Base-by-base conservation (phyloP, 2,329 filamentous ascomycete genomes). In the Passalora sequoiae region DNA sequence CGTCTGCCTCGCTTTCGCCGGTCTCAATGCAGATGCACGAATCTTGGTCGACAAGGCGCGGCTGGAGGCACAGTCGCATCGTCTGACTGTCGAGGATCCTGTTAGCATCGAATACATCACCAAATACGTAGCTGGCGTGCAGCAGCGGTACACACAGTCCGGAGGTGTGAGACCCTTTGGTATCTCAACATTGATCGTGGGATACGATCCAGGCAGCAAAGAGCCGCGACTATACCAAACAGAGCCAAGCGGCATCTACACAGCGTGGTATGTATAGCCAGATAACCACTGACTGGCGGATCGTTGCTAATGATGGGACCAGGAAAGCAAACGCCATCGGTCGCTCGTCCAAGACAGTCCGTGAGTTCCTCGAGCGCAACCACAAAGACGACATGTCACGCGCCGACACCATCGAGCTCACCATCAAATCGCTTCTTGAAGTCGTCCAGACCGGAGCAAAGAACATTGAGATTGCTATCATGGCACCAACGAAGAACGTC, bases 281-380 rank as follows among this genome's bases (percentile, higher is more conserved):
- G 16, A 33, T 33, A 15, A 17, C 5, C 5, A 15, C 7, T 10
- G 7, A 9, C 4, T 19, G 17, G 9, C 20, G 15, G n/a, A 40
- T 60, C 49, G 60, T 37, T 40, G 36, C 35, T 41, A 22, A 38
- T 19, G 16, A 21, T 24, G 43, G 15, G 4, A 20, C 52, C 56
- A 97, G 92, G 92, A 97, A 98, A 78, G 94, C 92, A 60, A 98
- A 98, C 65, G 92, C 92, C 45, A 98, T 98, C 63, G 92, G 92
- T 46, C 85, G 92, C 63, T 97, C 91, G 40, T 95, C 88, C 79
- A 98, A 98, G 79, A 98, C 92, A 7, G 92, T 98, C 45, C 86
- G 92, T 62, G 92, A 98, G 67, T 98, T 98, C 71, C 80, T 98
- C 56, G 92, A 98, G 73, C 84, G 94, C 66, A 96, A 98, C 73